phyloP scores from a whole-genome alignment of 2,329 filamentous ascomycete genomes.

The Dothiorella sarmentorum region DNA sequence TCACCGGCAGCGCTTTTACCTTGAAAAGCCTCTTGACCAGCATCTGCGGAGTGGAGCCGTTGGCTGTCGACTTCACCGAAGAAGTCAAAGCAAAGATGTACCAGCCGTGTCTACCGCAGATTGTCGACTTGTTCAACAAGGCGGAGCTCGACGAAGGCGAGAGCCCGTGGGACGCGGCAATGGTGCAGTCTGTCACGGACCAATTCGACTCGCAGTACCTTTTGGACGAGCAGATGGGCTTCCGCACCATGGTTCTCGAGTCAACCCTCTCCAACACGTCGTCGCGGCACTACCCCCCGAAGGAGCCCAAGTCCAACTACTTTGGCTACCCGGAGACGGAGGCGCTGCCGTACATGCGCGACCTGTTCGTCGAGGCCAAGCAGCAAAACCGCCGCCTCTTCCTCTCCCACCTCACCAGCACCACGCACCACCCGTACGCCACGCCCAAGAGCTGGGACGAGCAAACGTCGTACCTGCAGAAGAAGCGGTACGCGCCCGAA shows the following conservation, averaged over 20 bases:
- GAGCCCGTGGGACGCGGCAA: slow-evolving; percentile 18
- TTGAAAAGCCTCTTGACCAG: slow-evolving; percentile 40
- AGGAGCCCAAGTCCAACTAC: slow-evolving; percentile 38
- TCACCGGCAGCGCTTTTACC: slow-evolving; percentile 39
- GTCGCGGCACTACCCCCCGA: slow-evolving; percentile 33
- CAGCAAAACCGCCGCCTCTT: slow-evolving; percentile 33
- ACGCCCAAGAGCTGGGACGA: slow-evolving; percentile 28
- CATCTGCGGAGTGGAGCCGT: slow-evolving; percentile 40
- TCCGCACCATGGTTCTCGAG: slow-evolving; percentile 19
- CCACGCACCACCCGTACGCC: slow-evolving; percentile 45
- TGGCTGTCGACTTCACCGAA: slow-evolving; percentile 41
- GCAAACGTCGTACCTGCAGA: slow-evolving; percentile 1
- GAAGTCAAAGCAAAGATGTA: slow-evolving; percentile 37
- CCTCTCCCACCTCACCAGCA: slow-evolving; percentile 36
- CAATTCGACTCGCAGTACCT: slow-evolving; percentile 38
- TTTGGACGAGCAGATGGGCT: slow-evolving; percentile 38
- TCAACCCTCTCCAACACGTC: slow-evolving; percentile 23
- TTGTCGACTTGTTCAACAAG: slow-evolving; percentile 37
- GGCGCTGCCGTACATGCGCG: slow-evolving; percentile 39
- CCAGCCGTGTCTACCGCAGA: slow-evolving; percentile 40
- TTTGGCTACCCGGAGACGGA: slow-evolving; percentile 45
- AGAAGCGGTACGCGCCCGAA: not conserved
- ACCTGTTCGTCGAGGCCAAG: slow-evolving; percentile 32
- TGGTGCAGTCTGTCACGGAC: slow-evolving; percentile 40
- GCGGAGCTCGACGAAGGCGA: not conserved